A percentile compares a stretch with the other conserved stretches of the same genome.
These are phyloP conservation scores for Gentiana macrophylla DNA, from an alignment of 257 asterid genomes.

Conservation along the genomic window DNA sequence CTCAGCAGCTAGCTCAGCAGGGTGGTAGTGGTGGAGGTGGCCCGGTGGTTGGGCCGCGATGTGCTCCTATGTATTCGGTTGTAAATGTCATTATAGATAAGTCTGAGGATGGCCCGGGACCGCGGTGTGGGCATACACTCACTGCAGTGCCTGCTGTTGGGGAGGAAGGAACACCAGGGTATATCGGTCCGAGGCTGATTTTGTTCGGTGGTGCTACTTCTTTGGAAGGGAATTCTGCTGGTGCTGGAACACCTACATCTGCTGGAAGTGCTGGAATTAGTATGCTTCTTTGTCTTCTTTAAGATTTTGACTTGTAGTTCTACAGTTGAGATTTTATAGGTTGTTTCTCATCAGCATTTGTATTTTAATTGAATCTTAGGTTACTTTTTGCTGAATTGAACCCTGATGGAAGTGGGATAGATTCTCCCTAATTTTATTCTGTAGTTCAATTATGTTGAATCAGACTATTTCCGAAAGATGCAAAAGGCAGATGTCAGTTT, in stretches of 20 bases:
- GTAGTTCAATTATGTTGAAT: too few relatives aligned
- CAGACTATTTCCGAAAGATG: too few relatives aligned
- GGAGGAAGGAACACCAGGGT: conserved; percentile 80
- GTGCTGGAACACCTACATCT: conserved; percentile 86
- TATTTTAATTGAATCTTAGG: background rate
- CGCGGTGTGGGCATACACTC: conserved; percentile 93
- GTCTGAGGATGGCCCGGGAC: conserved; percentile 99
- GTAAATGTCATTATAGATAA: conserved; percentile 72
- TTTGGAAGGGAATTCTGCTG: conserved; percentile 89
- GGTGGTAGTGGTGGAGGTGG: conserved; percentile 21
- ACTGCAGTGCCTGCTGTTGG: conserved; percentile 97
- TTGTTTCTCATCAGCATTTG: too few relatives aligned
- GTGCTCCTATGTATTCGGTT: conserved; percentile 77
- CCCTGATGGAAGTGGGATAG: too few relatives aligned
- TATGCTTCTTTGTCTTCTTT: conserved; percentile 23
- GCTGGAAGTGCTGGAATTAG: conserved; percentile 99
- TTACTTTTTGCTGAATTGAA: conserved; percentile 1
- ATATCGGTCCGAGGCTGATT: conserved; percentile 82
- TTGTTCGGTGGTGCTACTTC: conserved; percentile 98
- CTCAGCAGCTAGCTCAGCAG: conserved; percentile 30
- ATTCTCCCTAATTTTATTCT: too few relatives aligned
- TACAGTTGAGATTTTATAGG: too few relatives aligned
- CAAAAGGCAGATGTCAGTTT: too few relatives aligned
- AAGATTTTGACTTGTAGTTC: background rate
- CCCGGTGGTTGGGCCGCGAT: conserved; percentile 65